These are phyloP conservation scores for Mucor saturninus DNA, from an alignment of 371 early-diverging fungal species.

Conservation along the genomic window DNA sequence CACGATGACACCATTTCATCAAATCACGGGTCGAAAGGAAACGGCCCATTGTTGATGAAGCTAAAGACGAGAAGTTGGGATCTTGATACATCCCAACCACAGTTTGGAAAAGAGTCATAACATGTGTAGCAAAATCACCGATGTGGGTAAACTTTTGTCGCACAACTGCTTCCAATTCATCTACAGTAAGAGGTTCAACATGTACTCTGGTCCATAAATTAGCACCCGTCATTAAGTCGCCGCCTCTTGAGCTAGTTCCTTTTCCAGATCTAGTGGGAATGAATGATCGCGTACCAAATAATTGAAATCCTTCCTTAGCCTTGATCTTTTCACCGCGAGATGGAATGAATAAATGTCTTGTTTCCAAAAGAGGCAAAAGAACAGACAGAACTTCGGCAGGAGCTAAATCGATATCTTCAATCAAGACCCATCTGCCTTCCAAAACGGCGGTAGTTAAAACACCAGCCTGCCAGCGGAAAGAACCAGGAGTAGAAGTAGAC, in stretches of 20 bases:
- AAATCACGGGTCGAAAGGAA: conserved; percentile 74
- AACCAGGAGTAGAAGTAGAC: conserved; percentile 89
- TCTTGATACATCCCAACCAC: conserved; percentile 64
- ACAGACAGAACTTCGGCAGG: conserved; percentile 97
- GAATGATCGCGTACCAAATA: conserved; percentile 93
- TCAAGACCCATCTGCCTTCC: conserved; percentile 97
- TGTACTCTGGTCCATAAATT: conserved; percentile 83
- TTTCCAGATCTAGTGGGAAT: conserved; percentile 57
- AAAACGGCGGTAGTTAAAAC: conserved; percentile 94
- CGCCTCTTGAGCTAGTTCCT: conserved; percentile 52
- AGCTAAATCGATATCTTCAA: conserved; percentile 99
- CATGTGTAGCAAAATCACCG: conserved; percentile 53
- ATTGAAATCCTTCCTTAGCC: conserved; percentile 92
- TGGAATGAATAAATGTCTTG: conserved; percentile 90
- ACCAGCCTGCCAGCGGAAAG: conserved; percentile 97
- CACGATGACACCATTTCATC: conserved; percentile 87
- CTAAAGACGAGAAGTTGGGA: conserved; percentile 52
- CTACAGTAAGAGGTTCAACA: conserved; percentile 65
- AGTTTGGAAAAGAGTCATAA: conserved; percentile 68
- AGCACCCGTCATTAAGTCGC: conserved; percentile 67
- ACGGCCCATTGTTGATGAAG: conserved; percentile 62
- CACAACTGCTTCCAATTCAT: conserved; percentile 72
- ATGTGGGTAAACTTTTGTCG: conserved; percentile 62
- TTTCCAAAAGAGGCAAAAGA: conserved; percentile 94
- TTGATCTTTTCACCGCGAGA: conserved; percentile 92